Evolutionary conservation across 495 filamentous ascomycete species (phyloP), one percentile per base, ranked within the genome.

Genomic region (Penicillium flavigenum): DNA sequence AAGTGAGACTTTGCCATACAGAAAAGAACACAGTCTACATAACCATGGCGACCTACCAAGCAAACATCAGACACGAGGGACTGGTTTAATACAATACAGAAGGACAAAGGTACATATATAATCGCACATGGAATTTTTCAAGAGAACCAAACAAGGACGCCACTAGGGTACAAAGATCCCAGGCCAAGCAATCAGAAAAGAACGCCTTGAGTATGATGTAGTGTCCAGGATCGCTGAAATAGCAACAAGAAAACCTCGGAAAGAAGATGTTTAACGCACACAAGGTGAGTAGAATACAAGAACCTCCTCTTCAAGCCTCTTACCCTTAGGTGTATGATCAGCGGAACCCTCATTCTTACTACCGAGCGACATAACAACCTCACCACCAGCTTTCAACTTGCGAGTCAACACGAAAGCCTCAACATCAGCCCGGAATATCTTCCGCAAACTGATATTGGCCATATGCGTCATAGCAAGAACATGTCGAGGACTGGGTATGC

Each of bases 401-500:
- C 45, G 47, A 12, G 17, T 27, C 6, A 56, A 12, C 16, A 60
- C 14, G 32, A 49, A 61, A 10, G 41, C 39, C 20, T 58, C 34
- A 12, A 69, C 6, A 51, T 69, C 66, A 3, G 62, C 57, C 61
- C 64, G 61, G 5, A 69, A 9, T 22, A 72, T 45, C 41, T 67
- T 69, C 3, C 68, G 58, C 44, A 69, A 42, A 41, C 66, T 73
- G 42, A 75, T 73, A 59, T 75, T 73, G 4, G 71, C 71, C 58
- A 76, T 68, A 53, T 78, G 74, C n/a, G 68, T 54, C 61, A 77
- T 72, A 1, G 72, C 72, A 9, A 74, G 46, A 55, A 77, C 57
- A 24, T 73, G 61, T 24, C 70, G 51, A 0, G 67, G 64, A 2
- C 69, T 57, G 1, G 68, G 71, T 10, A 74, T 17, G 0, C 71